phyloP scores from a whole-genome alignment of 352 stramenopile genomes.

The Globisporangium splendens region DNA sequence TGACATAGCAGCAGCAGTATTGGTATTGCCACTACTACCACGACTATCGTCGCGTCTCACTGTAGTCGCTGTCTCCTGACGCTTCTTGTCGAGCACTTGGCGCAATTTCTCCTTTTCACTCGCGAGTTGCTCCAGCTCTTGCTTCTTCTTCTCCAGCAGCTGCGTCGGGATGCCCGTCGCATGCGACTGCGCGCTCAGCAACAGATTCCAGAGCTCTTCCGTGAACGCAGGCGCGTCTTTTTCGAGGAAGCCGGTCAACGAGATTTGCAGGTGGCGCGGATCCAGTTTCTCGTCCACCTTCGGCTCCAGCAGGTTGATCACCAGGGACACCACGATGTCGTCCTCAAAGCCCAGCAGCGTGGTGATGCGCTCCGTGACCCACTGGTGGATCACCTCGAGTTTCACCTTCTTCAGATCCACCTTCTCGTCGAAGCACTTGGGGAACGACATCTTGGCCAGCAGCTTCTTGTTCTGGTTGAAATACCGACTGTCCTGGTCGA shows the following conservation, averaged over 20 bases:
- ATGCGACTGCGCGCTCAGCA: conserved; percentile 87
- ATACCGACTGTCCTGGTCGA: conserved; percentile 84
- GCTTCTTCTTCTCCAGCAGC: conserved; percentile 90
- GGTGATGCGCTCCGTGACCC: conserved; percentile 85
- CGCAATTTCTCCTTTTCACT: conserved; percentile 57
- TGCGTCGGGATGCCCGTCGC: conserved; percentile 81
- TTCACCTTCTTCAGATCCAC: conserved; percentile 90
- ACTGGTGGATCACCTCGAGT: conserved; percentile 87
- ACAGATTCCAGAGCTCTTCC: conserved; percentile 87
- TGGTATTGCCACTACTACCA: background rate
- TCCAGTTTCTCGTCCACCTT: conserved; percentile 72
- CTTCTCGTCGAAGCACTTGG: conserved; percentile 66
- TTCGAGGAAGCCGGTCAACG: conserved; percentile 90
- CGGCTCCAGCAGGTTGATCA: conserved; percentile 82
- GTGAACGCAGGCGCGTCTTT: conserved; percentile 84
- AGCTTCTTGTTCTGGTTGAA: conserved; percentile 89
- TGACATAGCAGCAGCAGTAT: background rate
- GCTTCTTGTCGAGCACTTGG: conserved; percentile 55
- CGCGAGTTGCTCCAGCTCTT: conserved; percentile 69
- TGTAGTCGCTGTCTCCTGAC: conserved; percentile 16
- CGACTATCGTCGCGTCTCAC: conserved; percentile 2
- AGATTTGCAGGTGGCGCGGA: conserved; percentile 85
- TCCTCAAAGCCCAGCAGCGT: conserved; percentile 89
- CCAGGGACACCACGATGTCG: conserved; percentile 87
- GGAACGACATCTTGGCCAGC: conserved; percentile 81